phyloP scores from a whole-genome alignment of 768 basidiomycete genomes.

The Trametes cingulata region DNA sequence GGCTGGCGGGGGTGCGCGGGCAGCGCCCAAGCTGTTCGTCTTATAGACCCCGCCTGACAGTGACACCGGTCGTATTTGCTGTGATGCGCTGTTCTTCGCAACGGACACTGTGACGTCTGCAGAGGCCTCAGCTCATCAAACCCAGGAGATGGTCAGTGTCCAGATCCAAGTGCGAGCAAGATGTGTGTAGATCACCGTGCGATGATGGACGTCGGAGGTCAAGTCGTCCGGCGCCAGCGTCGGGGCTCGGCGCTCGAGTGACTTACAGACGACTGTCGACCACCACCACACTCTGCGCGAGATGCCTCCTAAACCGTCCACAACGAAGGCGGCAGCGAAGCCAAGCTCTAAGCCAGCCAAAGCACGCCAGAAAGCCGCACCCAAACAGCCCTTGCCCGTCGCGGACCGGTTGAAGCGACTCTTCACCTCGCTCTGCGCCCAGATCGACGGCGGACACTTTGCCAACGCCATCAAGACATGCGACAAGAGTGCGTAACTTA shows the following conservation, averaged over 20 bases:
- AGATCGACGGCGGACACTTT: slow-evolving; percentile 89
- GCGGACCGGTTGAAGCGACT: slow-evolving; percentile 52
- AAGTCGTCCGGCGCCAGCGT: neutral
- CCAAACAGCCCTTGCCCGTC: slow-evolving; percentile 34
- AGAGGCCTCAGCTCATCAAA: slow-evolving; percentile 15
- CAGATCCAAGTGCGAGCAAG: slow-evolving; percentile 2
- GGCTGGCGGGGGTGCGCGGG: slow-evolving; percentile 7
- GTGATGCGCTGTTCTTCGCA: slow-evolving; percentile 19
- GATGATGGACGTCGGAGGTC: slow-evolving; percentile 1
- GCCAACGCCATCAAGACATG: slow-evolving; percentile 87
- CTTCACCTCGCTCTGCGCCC: slow-evolving; percentile 80
- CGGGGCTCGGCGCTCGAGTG: neutral
- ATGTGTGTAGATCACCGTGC: slow-evolving; percentile 6
- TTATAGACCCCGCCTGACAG: slow-evolving; percentile 1
- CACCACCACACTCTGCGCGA: neutral
- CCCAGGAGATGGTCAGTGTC: slow-evolving; percentile 11
- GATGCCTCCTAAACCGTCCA: slow-evolving; percentile 11
- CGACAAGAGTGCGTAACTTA: slow-evolving; percentile 71
- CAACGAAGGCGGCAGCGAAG: neutral
- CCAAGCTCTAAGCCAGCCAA: neutral
- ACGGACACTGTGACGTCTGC: slow-evolving; percentile 8
- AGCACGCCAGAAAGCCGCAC: slow-evolving; percentile 12
- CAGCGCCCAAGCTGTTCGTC: neutral
- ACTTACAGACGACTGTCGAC: neutral
- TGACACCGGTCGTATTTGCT: neutral